phyloP scores from a whole-genome alignment of 352 stramenopile genomes.

The Globisporangium parvum region DNA sequence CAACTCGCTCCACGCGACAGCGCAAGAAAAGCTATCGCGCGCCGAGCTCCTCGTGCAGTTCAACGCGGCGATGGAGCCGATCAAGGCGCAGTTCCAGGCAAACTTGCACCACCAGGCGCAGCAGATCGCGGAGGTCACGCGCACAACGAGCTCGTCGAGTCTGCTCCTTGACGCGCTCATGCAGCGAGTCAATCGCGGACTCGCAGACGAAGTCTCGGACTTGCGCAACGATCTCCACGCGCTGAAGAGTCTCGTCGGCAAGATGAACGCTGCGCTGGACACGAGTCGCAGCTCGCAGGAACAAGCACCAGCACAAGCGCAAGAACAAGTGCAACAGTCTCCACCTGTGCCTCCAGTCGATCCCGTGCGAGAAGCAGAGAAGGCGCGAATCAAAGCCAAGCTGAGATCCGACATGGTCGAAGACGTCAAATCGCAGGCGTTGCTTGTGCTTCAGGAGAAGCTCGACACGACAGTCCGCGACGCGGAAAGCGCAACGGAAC shows the following conservation, averaged over 20 bases:
- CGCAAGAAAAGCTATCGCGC: constrained; percentile 72
- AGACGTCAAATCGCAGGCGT: constrained; percentile 1
- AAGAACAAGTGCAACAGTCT: not conserved
- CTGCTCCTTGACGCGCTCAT: constrained; percentile 52
- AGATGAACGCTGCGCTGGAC: constrained; percentile 21
- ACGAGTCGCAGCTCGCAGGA: constrained; percentile 4
- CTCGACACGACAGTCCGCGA: constrained; percentile 9
- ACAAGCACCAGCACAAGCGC: not conserved
- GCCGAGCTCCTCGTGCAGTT: constrained; percentile 76
- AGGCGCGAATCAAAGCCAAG: constrained; percentile 16
- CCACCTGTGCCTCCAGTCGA: not conserved
- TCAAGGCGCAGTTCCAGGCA: constrained; percentile 73
- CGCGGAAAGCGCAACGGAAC: constrained; percentile 7
- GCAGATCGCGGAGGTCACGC: constrained; percentile 64
- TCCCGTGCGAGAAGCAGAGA: constrained; percentile 12
- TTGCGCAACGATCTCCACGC: constrained; percentile 48
- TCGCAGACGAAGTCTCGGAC: constrained; percentile 44
- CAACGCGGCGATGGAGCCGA: constrained; percentile 71
- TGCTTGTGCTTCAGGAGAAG: not conserved
- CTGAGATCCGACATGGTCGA: constrained; percentile 6
- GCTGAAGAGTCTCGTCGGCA: constrained; percentile 47
- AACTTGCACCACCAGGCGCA: constrained; percentile 68
- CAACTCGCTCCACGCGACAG: constrained; percentile 48
- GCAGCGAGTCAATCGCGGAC: constrained; percentile 56
- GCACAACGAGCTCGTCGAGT: constrained; percentile 47